These are phyloP conservation scores for Rhexocercosporidium sp. DNA, from an alignment of 2,329 filamentous ascomycete species.

Conservation along the genomic window DNA sequence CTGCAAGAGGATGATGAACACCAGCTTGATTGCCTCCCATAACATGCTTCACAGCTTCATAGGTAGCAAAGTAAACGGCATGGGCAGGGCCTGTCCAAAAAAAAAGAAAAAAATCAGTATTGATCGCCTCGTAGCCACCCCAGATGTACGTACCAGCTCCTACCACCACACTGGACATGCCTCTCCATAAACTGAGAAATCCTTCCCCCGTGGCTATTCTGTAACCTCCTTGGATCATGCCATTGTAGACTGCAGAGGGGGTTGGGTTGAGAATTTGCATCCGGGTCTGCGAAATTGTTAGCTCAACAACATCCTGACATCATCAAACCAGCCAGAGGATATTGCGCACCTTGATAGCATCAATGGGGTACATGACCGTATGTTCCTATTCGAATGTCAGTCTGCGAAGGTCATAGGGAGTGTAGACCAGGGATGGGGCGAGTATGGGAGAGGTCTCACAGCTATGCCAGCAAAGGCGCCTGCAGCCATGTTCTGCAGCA, in stretches of 20 bases:
- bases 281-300: constrained; percentile 70
- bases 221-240: constrained; percentile 89
- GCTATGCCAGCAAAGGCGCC: constrained; percentile 85
- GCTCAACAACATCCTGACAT: constrained; percentile 20
- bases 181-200: constrained; percentile 90
- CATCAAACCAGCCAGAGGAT: constrained; percentile 11
- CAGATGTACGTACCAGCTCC: constrained; percentile 75
- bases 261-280: constrained; percentile 95
- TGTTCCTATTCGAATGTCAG: constrained; percentile 71
- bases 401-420: constrained; percentile 32
- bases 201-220: constrained; percentile 92
- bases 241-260: constrained; percentile 80
- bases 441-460: constrained; percentile 31
- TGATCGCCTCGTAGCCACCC: constrained; percentile 11
- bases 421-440: constrained; percentile 24
- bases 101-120: constrained; percentile 40
- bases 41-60: constrained; percentile 94
- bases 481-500: constrained; percentile 92
- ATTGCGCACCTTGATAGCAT: constrained; percentile 84
- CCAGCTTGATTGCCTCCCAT: constrained; percentile 91
- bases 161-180: constrained; percentile 93
- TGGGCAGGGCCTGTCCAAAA: constrained; percentile 83
- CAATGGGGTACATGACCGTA: constrained; percentile 98
- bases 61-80: constrained; percentile 97
- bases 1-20: constrained; percentile 90